Conservation (phyloP, 306 rosid species). For the Cicer pinnatifidum region DNA sequence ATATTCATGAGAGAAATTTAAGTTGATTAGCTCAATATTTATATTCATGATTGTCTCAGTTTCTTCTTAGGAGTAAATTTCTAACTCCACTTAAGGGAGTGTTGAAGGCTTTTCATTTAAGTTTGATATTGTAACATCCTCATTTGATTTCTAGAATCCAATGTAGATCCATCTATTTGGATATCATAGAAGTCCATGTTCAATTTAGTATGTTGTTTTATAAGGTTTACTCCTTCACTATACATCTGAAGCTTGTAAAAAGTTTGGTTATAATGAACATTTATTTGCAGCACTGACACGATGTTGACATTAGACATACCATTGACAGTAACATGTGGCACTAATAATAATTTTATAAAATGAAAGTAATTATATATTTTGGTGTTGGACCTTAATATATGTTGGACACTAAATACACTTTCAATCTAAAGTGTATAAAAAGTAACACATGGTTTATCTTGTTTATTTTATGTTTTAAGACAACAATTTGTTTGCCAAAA, state of each 20-base stretch:
- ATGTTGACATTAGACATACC: too few species aligned
- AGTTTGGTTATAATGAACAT: background rate
- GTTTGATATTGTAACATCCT: conserved; percentile 31
- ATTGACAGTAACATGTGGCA: too few species aligned
- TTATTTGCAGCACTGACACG: background rate
- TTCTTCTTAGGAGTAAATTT: conserved; percentile 36
- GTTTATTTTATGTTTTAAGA: background rate
- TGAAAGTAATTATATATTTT: too few species aligned
- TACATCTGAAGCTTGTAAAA: background rate
- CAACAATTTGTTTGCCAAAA: background rate
- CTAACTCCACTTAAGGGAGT: conserved; percentile 35
- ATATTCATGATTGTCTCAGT: conserved; percentile 37
- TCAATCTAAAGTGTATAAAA: too few species aligned
- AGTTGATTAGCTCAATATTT: conserved; percentile 31
- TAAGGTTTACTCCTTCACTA: background rate
- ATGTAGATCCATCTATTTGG: conserved; percentile 40
- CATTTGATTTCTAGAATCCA: conserved; percentile 23
- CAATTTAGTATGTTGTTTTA: background rate
- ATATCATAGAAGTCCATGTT: conserved; percentile 15
- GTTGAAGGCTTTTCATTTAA: conserved; percentile 19
- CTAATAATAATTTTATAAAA: too few species aligned
- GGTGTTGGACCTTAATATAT: too few species aligned
- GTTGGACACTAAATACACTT: too few species aligned
- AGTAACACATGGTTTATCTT: background rate
- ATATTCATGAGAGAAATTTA: conserved; percentile 36